phyloP scores from a whole-genome alignment of 495 filamentous ascomycete genomes.

The Penicillium odoratum region DNA sequence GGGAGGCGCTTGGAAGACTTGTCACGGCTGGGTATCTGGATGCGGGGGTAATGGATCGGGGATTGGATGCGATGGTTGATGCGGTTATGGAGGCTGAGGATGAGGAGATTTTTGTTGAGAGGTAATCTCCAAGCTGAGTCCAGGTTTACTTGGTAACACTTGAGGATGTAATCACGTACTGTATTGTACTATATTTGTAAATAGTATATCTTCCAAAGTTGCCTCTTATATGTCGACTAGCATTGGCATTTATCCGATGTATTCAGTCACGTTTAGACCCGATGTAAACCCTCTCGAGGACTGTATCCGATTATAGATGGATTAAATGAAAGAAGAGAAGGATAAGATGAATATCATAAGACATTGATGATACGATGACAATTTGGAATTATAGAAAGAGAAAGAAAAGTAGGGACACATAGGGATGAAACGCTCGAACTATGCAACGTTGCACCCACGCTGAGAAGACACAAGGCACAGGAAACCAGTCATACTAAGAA shows the following conservation, averaged over 20 bases:
- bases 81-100: slow-evolving; percentile 25
- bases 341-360: neutral
- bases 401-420: neutral
- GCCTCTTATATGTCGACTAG: too few relatives aligned
- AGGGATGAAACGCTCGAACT: slow-evolving; percentile 25
- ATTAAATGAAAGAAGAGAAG: neutral
- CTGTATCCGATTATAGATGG: neutral
- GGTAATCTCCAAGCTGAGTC: neutral
- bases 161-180: too few relatives aligned
- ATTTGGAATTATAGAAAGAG: neutral
- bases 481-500: neutral
- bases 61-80: slow-evolving; percentile 29
- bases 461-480: slow-evolving; percentile 19
- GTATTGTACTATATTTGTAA: too few relatives aligned
- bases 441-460: slow-evolving; percentile 37
- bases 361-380: neutral
- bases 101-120: slow-evolving; percentile 12
- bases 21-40: slow-evolving; percentile 20
- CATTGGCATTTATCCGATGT: too few relatives aligned
- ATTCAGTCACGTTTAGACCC: too few relatives aligned
- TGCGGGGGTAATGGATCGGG: slow-evolving; percentile 5
- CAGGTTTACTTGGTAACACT: too few relatives aligned
- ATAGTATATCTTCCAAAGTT: too few relatives aligned
- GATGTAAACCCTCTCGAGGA: neutral
- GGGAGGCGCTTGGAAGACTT: slow-evolving; percentile 23